Percentiles rank a stretch among this genome's conserved stretches.
These are phyloP conservation scores for Nicotiana sylvestris DNA, from an alignment of 257 asterid genomes.

Conservation along the genomic window DNA sequence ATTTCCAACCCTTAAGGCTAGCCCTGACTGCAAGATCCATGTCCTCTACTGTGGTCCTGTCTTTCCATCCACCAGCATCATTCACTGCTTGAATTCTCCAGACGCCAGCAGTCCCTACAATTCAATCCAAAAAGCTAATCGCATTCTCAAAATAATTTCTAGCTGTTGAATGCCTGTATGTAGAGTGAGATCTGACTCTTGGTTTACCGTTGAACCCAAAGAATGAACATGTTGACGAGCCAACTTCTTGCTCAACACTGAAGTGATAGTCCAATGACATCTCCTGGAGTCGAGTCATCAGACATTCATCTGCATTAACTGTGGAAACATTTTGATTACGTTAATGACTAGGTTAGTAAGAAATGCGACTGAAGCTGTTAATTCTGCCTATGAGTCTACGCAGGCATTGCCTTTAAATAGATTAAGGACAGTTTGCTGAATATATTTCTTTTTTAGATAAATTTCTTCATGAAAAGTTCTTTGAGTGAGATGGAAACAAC, in stretches of 20 bases:
- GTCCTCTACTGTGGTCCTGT: slow-evolving; percentile 78
- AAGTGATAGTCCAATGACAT: slow-evolving; percentile 73
- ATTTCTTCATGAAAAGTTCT: not conserved
- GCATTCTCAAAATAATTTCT: not conserved
- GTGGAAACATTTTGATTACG: slow-evolving; percentile 18
- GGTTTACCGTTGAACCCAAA: slow-evolving; percentile 63
- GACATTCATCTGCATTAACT: slow-evolving; percentile 73
- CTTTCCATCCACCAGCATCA: slow-evolving; percentile 86
- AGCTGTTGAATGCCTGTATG: not conserved
- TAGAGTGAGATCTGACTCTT: not conserved
- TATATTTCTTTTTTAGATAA: not conserved
- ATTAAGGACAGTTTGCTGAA: not conserved
- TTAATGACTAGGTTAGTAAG: not conserved
- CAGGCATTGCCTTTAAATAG: not conserved
- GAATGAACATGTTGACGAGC: slow-evolving; percentile 70
- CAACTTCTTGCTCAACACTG: slow-evolving; percentile 74
- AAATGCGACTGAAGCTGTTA: not conserved
- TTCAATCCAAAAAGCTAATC: slow-evolving; percentile 13
- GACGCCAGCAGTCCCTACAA: slow-evolving; percentile 68
- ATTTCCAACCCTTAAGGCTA: slow-evolving; percentile 77
- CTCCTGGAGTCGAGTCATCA: slow-evolving; percentile 74
- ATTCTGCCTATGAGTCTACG: not conserved
- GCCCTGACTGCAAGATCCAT: slow-evolving; percentile 87
- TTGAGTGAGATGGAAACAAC: not conserved
- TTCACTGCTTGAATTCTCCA: slow-evolving; percentile 59